These are phyloP conservation scores for Aspergillus ochraceus DNA, from an alignment of 2,329 filamentous ascomycete genomes.

Conservation along the genomic window DNA sequence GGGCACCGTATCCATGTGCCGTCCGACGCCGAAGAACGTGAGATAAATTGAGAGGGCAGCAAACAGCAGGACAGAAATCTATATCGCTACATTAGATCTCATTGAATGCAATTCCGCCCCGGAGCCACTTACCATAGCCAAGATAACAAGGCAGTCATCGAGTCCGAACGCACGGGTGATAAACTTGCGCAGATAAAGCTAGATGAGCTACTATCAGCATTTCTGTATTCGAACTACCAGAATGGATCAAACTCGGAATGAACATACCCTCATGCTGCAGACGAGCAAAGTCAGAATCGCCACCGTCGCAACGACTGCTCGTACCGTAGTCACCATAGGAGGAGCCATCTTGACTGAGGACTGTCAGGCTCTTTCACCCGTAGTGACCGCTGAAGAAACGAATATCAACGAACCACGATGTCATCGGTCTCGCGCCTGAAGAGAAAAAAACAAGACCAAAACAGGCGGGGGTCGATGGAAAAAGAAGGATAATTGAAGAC, in stretches of 20 bases:
- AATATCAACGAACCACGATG: too few relatives aligned
- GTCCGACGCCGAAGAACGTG: constrained; percentile 17
- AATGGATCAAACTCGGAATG: background rate
- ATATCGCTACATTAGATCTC: too few relatives aligned
- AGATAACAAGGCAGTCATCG: constrained; percentile 18
- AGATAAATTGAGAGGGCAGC: constrained; percentile 15
- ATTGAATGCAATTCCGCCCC: background rate
- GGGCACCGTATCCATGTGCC: constrained; percentile 7
- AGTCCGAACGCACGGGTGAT: constrained; percentile 14
- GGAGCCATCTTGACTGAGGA: background rate
- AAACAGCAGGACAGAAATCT: constrained; percentile 14
- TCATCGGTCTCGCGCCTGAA: too few relatives aligned
- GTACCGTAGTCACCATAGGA: constrained; percentile 3
- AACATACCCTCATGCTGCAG: constrained; percentile 5
- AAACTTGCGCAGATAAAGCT: constrained; percentile 19
- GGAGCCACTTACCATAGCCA: constrained; percentile 9
- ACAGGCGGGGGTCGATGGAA: too few relatives aligned
- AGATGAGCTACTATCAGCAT: too few relatives aligned
- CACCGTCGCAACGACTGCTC: constrained; percentile 1
- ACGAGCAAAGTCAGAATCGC: constrained; percentile 5
- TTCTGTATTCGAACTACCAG: background rate
- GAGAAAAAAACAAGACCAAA: too few relatives aligned
- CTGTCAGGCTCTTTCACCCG: too few relatives aligned
- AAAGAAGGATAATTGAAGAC: too few relatives aligned
- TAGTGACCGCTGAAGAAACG: too few relatives aligned